Conservation (phyloP, 306 rosid genomes). For the Pachyrhizus erosus region DNA sequence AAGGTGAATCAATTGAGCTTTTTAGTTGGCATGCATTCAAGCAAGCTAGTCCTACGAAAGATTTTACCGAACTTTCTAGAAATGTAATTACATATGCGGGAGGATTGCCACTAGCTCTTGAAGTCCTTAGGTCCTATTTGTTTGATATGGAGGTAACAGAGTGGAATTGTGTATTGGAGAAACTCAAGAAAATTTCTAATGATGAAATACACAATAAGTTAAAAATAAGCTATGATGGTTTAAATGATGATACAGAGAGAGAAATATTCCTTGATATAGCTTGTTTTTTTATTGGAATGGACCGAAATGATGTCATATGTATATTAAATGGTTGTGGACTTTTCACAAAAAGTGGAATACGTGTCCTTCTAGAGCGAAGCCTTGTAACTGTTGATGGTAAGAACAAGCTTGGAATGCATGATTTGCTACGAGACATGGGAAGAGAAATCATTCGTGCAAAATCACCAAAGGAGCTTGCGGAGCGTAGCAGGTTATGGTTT, state of each 20-base stretch:
- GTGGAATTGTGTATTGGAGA: not conserved
- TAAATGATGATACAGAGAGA: not conserved
- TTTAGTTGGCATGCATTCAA: slow-evolving; percentile 26
- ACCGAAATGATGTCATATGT: not conserved
- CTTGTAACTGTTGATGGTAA: not conserved
- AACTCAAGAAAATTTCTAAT: not conserved
- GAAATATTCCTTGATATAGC: slow-evolving; percentile 20
- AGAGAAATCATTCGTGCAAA: slow-evolving; percentile 6
- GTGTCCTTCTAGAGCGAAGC: not conserved
- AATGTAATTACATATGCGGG: not conserved
- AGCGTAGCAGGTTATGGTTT: slow-evolving; percentile 12
- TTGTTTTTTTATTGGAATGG: slow-evolving; percentile 15
- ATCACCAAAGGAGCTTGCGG: not conserved
- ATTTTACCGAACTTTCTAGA: not conserved
- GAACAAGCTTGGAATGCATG: slow-evolving; percentile 29
- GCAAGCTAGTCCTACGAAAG: not conserved
- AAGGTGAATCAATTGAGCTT: slow-evolving; percentile 14
- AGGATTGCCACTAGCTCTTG: slow-evolving; percentile 37
- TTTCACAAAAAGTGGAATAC: not conserved
- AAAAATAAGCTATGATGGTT: not conserved
- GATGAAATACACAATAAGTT: not conserved
- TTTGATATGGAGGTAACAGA: not conserved
- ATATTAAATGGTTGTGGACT: not conserved
- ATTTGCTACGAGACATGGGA: slow-evolving; percentile 24
- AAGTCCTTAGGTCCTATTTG: slow-evolving; percentile 14